Base-by-base conservation (phyloP, 2,329 filamentous ascomycete genomes). In the Thielaviopsis ethacetica region DNA sequence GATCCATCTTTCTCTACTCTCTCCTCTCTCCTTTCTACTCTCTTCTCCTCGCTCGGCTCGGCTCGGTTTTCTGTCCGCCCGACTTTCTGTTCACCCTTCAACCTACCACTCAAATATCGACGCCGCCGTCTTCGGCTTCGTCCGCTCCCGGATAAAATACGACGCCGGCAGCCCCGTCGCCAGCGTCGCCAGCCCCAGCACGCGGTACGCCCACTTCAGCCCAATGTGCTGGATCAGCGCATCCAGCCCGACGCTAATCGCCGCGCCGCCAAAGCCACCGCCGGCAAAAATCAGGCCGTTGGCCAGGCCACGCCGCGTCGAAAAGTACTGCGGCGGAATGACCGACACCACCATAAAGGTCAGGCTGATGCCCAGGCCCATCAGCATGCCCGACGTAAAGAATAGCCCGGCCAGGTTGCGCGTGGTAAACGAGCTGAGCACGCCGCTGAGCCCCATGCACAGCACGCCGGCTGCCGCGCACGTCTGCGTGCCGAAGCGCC, bases 141-240 rank as follows among this genome's bases (percentile, higher is more conserved):
- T 67, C 13, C 77, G 70, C 62, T 80, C 76, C 58, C 72, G 72
- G 51, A 82, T 73, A 2, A 82, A 64, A 61, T 70, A 79, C 0
- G 79, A 78, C 1, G 78, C 77, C 1, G 81, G 80, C 0, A 82
- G 64, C 0, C 78, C 78, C 0, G 79, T 82, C 0, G 66, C 73
- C 5, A 80, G 66, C 1, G 74, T 78, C 7, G 74, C 62, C n/a
- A 82, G 64, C 0, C 78, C 78, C 0, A 81, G 68, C 24, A 78
- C 71, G 9, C 78, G 73, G 62, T 77, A 80, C 1, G 76, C 72
- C 78, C 76, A 81, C 0, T 69, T 73, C 2, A 68, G 68, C 26
- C 73, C 78, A n/a, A 74, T 67, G 3, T 65, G 67, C 1, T 71
- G 66, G 55, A 79, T 74, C 38, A 82, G 64, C 0, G 68, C 71